Conservation (phyloP, 768 basidiomycete species). For the Lactarius deliciosus region DNA sequence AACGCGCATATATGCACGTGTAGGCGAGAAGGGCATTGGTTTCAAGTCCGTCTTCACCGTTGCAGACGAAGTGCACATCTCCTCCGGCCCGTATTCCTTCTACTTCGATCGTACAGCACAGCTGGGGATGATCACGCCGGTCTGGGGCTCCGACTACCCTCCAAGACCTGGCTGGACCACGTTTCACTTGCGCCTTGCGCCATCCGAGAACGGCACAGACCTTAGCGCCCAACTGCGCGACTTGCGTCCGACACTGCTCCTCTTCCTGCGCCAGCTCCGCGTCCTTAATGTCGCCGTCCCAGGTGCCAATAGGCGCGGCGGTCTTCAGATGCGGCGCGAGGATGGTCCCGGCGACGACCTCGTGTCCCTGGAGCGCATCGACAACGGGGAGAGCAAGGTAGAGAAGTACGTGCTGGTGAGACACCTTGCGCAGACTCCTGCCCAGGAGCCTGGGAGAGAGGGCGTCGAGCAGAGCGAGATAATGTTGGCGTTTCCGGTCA, state of each 20-base stretch:
- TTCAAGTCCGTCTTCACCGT: conserved; percentile 37
- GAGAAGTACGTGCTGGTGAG: conserved; percentile 24
- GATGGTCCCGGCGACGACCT: conserved; percentile 12
- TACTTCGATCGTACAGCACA: conserved; percentile 26
- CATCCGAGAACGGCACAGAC: conserved; percentile 12
- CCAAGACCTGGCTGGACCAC: conserved; percentile 30
- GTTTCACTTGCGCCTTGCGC: conserved; percentile 29
- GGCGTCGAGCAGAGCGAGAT: conserved; percentile 29
- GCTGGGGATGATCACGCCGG: conserved; percentile 35
- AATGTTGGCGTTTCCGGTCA: conserved; percentile 32
- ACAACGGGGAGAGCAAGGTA: background rate
- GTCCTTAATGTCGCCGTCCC: conserved; percentile 21
- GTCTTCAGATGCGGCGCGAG: conserved; percentile 10
- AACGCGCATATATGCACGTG: conserved; percentile 5
- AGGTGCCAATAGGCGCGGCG: background rate
- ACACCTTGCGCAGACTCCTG: conserved; percentile 22
- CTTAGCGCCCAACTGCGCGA: conserved; percentile 26
- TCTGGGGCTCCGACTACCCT: conserved; percentile 7
- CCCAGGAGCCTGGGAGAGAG: conserved; percentile 27
- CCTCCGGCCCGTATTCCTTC: conserved; percentile 31
- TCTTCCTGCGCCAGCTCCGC: conserved; percentile 33
- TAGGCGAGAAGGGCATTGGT: conserved; percentile 37
- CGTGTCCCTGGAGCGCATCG: conserved; percentile 9
- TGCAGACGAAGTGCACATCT: conserved; percentile 31
- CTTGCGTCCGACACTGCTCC: conserved; percentile 31